Conservation (phyloP, 2,329 filamentous ascomycete species). For the Rhynchosporium agropyri region DNA sequence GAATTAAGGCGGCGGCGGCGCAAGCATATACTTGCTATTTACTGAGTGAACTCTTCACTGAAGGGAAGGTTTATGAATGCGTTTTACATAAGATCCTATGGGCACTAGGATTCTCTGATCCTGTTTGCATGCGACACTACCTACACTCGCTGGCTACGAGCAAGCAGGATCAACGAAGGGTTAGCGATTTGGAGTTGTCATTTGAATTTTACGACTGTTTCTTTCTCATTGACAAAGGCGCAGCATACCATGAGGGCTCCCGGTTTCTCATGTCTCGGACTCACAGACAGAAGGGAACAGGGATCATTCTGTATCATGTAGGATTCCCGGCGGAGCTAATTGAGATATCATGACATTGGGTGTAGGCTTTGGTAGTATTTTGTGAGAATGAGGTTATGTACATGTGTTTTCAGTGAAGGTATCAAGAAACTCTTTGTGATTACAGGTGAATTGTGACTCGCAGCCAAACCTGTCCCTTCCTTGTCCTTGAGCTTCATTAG, state of each 20-base stretch:
- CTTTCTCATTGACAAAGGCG: slow-evolving; percentile 35
- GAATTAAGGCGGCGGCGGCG: slow-evolving; percentile 41
- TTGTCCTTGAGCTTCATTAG: neutral
- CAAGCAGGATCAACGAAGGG: slow-evolving; percentile 42
- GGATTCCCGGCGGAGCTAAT: slow-evolving; percentile 38
- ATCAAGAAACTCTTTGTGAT: neutral
- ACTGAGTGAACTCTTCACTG: slow-evolving; percentile 6
- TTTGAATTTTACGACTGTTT: slow-evolving; percentile 42
- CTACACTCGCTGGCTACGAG: slow-evolving; percentile 45
- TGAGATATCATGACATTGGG: slow-evolving; percentile 37
- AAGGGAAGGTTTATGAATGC: slow-evolving; percentile 14
- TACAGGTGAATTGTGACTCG: slow-evolving; percentile 4
- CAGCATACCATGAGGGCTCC: slow-evolving; percentile 33
- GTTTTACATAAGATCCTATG: slow-evolving; percentile 29
- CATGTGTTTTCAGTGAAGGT: neutral
- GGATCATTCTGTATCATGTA: slow-evolving; percentile 40
- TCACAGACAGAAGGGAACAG: slow-evolving; percentile 23
- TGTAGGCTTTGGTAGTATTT: slow-evolving; percentile 6
- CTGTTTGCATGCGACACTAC: slow-evolving; percentile 42
- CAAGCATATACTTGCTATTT: slow-evolving; percentile 10
- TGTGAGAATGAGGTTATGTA: slow-evolving; percentile 16
- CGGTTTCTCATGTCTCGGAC: slow-evolving; percentile 23
- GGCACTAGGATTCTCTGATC: slow-evolving; percentile 41
- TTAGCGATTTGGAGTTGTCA: slow-evolving; percentile 44
- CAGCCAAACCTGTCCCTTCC: neutral